These are phyloP conservation scores for Galerina marginata DNA, from an alignment of 768 basidiomycete species.

Conservation along the genomic window DNA sequence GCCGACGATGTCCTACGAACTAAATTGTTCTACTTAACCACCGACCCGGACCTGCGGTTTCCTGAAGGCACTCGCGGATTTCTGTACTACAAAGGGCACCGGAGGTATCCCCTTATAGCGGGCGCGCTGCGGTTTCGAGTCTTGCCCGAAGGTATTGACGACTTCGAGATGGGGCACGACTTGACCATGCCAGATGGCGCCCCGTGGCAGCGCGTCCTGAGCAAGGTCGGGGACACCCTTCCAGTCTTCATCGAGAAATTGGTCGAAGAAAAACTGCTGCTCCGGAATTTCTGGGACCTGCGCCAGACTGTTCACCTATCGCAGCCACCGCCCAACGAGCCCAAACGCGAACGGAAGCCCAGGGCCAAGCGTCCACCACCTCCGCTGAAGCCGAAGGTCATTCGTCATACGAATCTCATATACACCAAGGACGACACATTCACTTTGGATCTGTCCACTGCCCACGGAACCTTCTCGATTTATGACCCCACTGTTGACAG, in stretches of 20 bases:
- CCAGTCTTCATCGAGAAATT: background rate
- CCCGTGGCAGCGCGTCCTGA: constrained; percentile 1
- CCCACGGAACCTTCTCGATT: background rate
- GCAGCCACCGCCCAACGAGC: no score
- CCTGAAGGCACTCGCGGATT: background rate
- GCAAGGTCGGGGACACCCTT: background rate
- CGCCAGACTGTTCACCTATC: no score
- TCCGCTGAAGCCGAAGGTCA: background rate
- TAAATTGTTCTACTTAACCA: background rate
- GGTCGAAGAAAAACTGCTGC: background rate
- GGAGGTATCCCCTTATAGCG: background rate
- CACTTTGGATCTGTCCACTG: background rate
- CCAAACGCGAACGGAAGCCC: no score
- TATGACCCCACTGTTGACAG: background rate
- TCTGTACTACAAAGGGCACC: background rate
- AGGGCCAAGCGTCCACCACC: no score
- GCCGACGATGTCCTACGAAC: background rate
- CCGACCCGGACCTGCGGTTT: background rate
- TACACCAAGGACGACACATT: constrained; percentile 1
- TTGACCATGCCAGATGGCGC: background rate
- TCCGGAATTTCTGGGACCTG: background rate
- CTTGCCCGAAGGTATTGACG: background rate
- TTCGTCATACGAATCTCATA: background rate
- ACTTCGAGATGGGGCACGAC: background rate
- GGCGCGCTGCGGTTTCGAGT: background rate